A percentile compares a stretch with the other conserved stretches of the same genome.
These are phyloP conservation scores for Podospora australis DNA, from an alignment of 495 filamentous ascomycete species.

Conservation along the genomic window DNA sequence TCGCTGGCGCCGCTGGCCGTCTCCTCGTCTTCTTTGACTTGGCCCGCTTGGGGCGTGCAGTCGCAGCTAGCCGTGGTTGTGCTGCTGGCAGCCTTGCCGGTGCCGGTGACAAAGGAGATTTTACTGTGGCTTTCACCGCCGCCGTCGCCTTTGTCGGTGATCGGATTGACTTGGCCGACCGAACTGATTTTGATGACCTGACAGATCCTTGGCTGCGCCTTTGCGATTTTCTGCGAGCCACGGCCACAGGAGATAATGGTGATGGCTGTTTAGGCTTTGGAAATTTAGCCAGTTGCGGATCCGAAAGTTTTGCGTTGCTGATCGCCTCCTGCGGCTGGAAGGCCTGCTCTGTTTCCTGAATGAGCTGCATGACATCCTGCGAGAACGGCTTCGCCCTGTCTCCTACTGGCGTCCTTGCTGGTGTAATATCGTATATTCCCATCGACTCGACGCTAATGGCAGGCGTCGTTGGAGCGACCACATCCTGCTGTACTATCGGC, in stretches of 20 bases:
- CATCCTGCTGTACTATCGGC: neutral
- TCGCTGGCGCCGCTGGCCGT: slow-evolving; percentile 23
- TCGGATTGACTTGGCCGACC: slow-evolving; percentile 19
- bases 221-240: slow-evolving; percentile 23
- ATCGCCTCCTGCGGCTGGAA: slow-evolving; percentile 32
- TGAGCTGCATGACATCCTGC: slow-evolving; percentile 36
- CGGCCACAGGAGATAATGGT: slow-evolving; percentile 3
- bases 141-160: slow-evolving; percentile 18
- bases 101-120: slow-evolving; percentile 14
- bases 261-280: slow-evolving; percentile 2
- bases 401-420: neutral
- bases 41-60: slow-evolving; percentile 31
- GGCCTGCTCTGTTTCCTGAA: slow-evolving; percentile 40
- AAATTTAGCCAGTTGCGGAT: slow-evolving; percentile 13
- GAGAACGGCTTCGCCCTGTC: slow-evolving; percentile 8
- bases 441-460: neutral
- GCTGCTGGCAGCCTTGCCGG: slow-evolving; percentile 18
- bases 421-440: too few relatives aligned
- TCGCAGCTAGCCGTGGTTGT: slow-evolving; percentile 19
- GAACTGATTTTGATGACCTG: slow-evolving; percentile 3
- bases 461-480: neutral
- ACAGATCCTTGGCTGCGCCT: slow-evolving; percentile 20
- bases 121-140: slow-evolving; percentile 17
- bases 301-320: slow-evolving; percentile 24
- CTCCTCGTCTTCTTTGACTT: slow-evolving; percentile 34